phyloP scores from a whole-genome alignment of 2,329 filamentous ascomycete species.

The Phaeosphaeriaceae sp. region DNA sequence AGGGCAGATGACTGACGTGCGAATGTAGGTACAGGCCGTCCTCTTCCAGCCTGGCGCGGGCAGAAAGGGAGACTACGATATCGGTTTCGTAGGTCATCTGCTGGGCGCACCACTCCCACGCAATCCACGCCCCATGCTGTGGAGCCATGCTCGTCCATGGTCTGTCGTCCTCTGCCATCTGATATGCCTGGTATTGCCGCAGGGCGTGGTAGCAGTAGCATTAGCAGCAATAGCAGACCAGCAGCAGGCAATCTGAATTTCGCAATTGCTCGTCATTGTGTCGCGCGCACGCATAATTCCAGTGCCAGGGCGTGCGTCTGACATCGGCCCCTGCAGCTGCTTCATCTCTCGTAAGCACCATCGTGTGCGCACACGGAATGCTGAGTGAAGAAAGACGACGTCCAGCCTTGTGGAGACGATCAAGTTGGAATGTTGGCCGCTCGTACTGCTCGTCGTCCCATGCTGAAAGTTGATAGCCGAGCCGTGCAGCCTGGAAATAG shows the following conservation, averaged over 20 bases:
- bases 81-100: constrained; percentile 45
- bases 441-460: constrained; percentile 20
- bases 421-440: constrained; percentile 16
- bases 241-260: constrained; percentile 4
- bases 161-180: neutral
- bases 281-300: constrained; percentile 23
- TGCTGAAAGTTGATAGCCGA: constrained; percentile 2
- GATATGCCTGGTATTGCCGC: neutral
- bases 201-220: neutral
- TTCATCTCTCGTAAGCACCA: constrained; percentile 31
- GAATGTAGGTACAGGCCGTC: constrained; percentile 40
- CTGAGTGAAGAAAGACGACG: constrained; percentile 5
- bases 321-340: constrained; percentile 42
- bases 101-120: constrained; percentile 15
- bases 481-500: constrained; percentile 21
- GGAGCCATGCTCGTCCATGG: constrained; percentile 5
- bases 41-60: constrained; percentile 25
- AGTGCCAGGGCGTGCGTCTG: constrained; percentile 24
- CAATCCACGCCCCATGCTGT: constrained; percentile 4
- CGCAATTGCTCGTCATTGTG: constrained; percentile 25
- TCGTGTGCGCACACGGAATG: constrained; percentile 21
- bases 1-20: constrained; percentile 40
- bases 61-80: constrained; percentile 24
- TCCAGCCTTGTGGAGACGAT: constrained; percentile 19
- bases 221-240: constrained; percentile 2